A percentile compares a stretch with the other conserved stretches of the same genome.
These are phyloP conservation scores for Erysimum cheiri DNA, from an alignment of 441 rosid species.

Conservation along the genomic window DNA sequence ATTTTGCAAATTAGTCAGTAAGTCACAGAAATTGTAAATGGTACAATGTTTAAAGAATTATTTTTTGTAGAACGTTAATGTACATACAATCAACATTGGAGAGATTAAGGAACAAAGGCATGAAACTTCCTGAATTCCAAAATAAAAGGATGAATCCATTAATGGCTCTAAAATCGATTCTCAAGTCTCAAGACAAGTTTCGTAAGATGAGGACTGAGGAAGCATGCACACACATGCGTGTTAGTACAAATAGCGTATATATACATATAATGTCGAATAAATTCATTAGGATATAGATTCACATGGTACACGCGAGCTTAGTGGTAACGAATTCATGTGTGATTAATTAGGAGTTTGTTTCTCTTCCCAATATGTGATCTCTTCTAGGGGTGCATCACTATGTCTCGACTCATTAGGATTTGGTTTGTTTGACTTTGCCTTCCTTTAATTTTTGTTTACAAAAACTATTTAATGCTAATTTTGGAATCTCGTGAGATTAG, in stretches of 20 bases:
- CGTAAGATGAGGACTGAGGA: slow-evolving; percentile 28
- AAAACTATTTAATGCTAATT: background rate
- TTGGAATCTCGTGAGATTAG: slow-evolving; percentile 33
- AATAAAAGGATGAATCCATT: background rate
- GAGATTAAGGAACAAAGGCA: background rate
- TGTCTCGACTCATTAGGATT: slow-evolving; percentile 17
- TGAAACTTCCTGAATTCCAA: slow-evolving; percentile 17
- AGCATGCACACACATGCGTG: slow-evolving; percentile 14
- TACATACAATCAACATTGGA: background rate
- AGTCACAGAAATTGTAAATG: background rate
- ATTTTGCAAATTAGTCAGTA: background rate
- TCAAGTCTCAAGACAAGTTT: slow-evolving; percentile 23
- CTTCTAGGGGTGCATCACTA: slow-evolving; percentile 36
- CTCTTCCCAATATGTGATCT: slow-evolving; percentile 17
- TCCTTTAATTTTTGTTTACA: background rate
- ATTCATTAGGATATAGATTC: slow-evolving; percentile 15
- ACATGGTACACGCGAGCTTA: slow-evolving; percentile 34
- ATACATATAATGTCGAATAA: slow-evolving; percentile 14
- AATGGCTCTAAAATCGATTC: slow-evolving; percentile 9
- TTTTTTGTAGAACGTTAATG: slow-evolving; percentile 1
- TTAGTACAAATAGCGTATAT: slow-evolving; percentile 21
- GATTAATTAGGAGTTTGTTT: slow-evolving; percentile 11
- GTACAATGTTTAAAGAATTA: background rate
- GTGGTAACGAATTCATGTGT: slow-evolving; percentile 27
- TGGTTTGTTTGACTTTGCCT: slow-evolving; percentile 34